phyloP scores from a whole-genome alignment of 805 yeast species.

The Candida nemodendra region DNA sequence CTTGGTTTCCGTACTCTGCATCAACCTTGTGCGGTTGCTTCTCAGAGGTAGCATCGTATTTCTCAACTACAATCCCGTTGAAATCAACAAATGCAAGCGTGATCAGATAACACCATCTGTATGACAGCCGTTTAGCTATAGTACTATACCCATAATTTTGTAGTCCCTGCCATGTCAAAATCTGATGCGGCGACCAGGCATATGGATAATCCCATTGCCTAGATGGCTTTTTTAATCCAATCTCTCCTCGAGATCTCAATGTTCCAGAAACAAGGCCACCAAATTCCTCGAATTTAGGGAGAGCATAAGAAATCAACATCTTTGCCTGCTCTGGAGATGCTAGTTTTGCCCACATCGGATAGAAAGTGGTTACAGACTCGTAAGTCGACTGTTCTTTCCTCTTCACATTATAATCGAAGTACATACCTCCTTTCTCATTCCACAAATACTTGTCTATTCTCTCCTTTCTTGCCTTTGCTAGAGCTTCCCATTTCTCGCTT shows the following conservation, averaged over 20 bases:
- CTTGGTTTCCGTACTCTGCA: conserved; percentile 97
- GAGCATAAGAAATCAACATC: conserved; percentile 51
- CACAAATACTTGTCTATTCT: conserved; percentile 71
- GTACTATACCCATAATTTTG: conserved; percentile 64
- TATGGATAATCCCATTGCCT: conserved; percentile 98
- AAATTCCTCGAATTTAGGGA: conserved; percentile 71
- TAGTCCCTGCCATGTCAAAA: conserved; percentile 88
- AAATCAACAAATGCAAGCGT: conserved; percentile 87
- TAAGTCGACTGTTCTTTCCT: conserved; percentile 54
- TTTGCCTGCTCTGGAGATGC: conserved; percentile 64
- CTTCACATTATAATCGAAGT: conserved; percentile 78
- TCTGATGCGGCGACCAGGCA: conserved; percentile 99
- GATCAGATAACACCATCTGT: conserved; percentile 88
- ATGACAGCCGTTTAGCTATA: conserved; percentile 67
- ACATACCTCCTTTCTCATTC: conserved; percentile 77
- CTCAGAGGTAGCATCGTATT: conserved; percentile 83
- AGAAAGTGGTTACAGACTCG: conserved; percentile 86
- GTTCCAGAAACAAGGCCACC: conserved; percentile 94
- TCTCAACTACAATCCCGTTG: conserved; percentile 94
- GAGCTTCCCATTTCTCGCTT: conserved; percentile 58
- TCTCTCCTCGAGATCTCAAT: conserved; percentile 64
- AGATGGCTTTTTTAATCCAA: conserved; percentile 70
- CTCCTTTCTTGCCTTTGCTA: conserved; percentile 53
- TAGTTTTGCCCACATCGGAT: conserved; percentile 90
- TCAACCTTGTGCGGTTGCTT: conserved; percentile 87